Evolutionary conservation across 805 yeast species (phyloP), one percentile per base, ranked within the genome.

Genomic region (Candida nitratophila): DNA sequence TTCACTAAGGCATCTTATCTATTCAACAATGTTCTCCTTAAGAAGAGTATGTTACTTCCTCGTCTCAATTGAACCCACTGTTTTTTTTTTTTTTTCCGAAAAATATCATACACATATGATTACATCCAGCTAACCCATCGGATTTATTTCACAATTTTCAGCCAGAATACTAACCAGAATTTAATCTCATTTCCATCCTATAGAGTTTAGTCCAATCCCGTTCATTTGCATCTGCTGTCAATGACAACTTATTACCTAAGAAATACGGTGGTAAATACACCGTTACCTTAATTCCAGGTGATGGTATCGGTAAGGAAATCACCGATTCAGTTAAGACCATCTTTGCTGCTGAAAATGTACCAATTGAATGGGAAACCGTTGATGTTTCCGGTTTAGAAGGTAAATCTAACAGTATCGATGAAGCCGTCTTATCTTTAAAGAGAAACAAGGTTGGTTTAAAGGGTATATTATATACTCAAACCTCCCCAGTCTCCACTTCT

Each of bases 401-500:
- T 42, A 61, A 54, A 65, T 70, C 62, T 63, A 71, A 63, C 64
- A 73, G 56, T 75, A 76, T 88, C 59, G 74, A 77, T 55, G 88
- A 83, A 66, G 96, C 96, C 45, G 90, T 93, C 50, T 78, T 81
- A 54, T 88, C 97, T 19, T 74, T 91, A 60, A 86, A 89, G 75
- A 85, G 96, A 77, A 91, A 91, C 77, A 90, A 89, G 73, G 86
- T 93, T 59, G 99, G 97, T 63, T 78, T 91, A 59, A 93, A 91
- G 74, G 97, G 98, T 68, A 86, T 91, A 63, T 79, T 95, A 69
- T 83, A 86, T 73, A 91, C 98, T 43, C 93, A 95, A 52, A 79
- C 82, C 44, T 83, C 83, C 53, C 71, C 77, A 47, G 82, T 86
- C 59, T 75, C 85, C 48, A 85, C 87, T 50, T 88, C 97, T 31